A percentile compares a stretch with the other conserved stretches of the same genome.
These are phyloP conservation scores for Nicotiana tomentosiformis DNA, from an alignment of 257 asterid species.

Conservation along the genomic window DNA sequence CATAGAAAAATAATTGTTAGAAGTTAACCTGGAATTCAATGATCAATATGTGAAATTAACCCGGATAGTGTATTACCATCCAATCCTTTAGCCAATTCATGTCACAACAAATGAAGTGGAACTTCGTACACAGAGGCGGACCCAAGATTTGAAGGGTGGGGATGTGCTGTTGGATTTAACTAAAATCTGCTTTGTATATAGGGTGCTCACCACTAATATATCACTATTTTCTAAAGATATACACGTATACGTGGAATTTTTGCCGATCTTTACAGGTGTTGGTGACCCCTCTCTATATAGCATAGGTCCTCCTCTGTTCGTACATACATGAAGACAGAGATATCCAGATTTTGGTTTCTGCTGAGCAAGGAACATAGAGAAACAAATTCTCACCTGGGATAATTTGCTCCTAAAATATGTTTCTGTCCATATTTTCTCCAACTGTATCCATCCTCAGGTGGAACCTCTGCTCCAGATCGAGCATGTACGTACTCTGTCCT, in stretches of 20 bases:
- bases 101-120: not conserved
- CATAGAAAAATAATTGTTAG: not conserved
- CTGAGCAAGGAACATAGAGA: not conserved
- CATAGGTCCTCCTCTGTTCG: too few species aligned
- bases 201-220: too few species aligned
- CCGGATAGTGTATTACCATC: too few species aligned
- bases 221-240: too few species aligned
- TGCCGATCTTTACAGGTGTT: too few species aligned
- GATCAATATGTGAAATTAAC: not conserved
- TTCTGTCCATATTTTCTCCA: slow-evolving; percentile 55
- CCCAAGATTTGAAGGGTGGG: too few species aligned
- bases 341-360: not conserved
- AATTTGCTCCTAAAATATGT: slow-evolving; percentile 27
- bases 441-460: slow-evolving; percentile 24
- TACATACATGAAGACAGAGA: not conserved
- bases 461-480: not conserved
- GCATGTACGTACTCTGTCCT: not conserved
- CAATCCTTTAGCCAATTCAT: too few species aligned
- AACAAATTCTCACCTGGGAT: slow-evolving; percentile 33
- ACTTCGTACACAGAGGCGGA: not conserved
- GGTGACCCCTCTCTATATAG: too few species aligned
- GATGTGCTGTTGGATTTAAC: too few species aligned
- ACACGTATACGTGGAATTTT: too few species aligned
- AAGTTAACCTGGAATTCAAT: not conserved
- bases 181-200: too few species aligned